A percentile compares a stretch with the other conserved stretches of the same genome.
Evolutionary conservation across 2,329 filamentous ascomycete genomes (phyloP).

Genomic region (Fusarium gaditjirri): DNA sequence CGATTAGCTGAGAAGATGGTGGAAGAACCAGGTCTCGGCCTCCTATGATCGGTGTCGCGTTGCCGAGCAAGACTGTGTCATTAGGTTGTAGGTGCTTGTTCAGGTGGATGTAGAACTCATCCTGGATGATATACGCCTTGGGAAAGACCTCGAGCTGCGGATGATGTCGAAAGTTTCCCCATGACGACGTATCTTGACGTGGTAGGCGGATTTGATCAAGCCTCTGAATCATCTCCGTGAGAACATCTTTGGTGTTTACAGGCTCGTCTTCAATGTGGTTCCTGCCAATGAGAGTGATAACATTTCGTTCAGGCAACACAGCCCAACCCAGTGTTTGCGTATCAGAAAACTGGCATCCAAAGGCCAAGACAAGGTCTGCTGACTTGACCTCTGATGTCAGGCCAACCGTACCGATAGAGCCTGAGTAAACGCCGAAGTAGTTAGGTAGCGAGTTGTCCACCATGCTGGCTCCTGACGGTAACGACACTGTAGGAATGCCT

Average conservation of each 20-base stretch:
- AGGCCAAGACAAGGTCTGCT: constrained; percentile 10
- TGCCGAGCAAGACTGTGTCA: constrained; percentile 5
- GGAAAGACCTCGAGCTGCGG: neutral
- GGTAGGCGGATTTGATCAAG: rapidly evolving
- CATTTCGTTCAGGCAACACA: neutral
- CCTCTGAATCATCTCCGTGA: rapidly evolving
- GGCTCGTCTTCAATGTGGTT: neutral
- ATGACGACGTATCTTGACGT: neutral
- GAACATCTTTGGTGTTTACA: neutral
- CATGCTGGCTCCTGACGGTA: neutral
- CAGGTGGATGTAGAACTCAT: constrained; percentile 2
- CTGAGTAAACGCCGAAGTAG: constrained; percentile 16
- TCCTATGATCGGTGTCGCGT: constrained; percentile 20
- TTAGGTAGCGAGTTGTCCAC: neutral
- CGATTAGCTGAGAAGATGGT: neutral
- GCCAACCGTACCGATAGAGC: neutral
- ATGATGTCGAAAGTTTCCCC: neutral
- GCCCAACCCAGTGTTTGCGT: constrained; percentile 25
- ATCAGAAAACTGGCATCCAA: constrained; percentile 22
- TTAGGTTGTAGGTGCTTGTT: neutral
- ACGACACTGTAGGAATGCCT: neutral
- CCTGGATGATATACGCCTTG: neutral
- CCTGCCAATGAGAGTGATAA: neutral
- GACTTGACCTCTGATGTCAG: neutral
- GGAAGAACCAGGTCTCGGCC: constrained; percentile 2